phyloP scores from a whole-genome alignment of 495 filamentous ascomycete species.

The Xeromyces bisporus region DNA sequence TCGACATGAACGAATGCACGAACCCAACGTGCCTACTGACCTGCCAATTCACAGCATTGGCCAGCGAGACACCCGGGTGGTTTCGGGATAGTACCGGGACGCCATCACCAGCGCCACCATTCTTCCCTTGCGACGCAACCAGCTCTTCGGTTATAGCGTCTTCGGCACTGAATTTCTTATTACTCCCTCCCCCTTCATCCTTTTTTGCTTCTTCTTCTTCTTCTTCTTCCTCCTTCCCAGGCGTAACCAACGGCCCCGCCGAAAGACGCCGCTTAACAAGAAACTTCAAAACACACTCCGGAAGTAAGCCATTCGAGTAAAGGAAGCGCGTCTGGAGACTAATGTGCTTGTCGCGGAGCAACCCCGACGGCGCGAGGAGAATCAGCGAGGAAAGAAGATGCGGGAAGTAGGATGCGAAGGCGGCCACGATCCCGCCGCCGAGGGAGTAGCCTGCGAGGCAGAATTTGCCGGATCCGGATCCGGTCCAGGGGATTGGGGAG shows the following conservation, averaged over 20 bases:
- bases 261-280: slow-evolving; percentile 40
- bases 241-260: slow-evolving; percentile 21
- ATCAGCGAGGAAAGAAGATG: slow-evolving; percentile 46
- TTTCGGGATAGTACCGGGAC: slow-evolving; percentile 26
- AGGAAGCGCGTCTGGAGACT: slow-evolving; percentile 40
- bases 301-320: slow-evolving; percentile 41
- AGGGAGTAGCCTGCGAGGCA: slow-evolving; percentile 69
- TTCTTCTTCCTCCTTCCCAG: slow-evolving; percentile 21
- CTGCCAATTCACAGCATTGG: slow-evolving; percentile 37
- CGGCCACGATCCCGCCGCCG: slow-evolving; percentile 59
- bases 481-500: slow-evolving; percentile 50
- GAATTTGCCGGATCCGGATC: slow-evolving; percentile 37
- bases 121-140: slow-evolving; percentile 15
- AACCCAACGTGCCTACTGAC: slow-evolving; percentile 37
- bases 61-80: slow-evolving; percentile 28
- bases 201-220: slow-evolving; percentile 16
- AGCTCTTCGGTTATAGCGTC: slow-evolving; percentile 25
- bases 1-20: slow-evolving; percentile 38
- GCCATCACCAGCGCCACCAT: slow-evolving; percentile 17
- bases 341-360: slow-evolving; percentile 50
- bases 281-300: slow-evolving; percentile 35
- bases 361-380: slow-evolving; percentile 58
- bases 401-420: slow-evolving; percentile 60
- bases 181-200: slow-evolving; percentile 11
- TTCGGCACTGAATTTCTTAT: slow-evolving; percentile 15